Conservation (phyloP, 805 yeast species). For the Ogataea kodamae region DNA sequence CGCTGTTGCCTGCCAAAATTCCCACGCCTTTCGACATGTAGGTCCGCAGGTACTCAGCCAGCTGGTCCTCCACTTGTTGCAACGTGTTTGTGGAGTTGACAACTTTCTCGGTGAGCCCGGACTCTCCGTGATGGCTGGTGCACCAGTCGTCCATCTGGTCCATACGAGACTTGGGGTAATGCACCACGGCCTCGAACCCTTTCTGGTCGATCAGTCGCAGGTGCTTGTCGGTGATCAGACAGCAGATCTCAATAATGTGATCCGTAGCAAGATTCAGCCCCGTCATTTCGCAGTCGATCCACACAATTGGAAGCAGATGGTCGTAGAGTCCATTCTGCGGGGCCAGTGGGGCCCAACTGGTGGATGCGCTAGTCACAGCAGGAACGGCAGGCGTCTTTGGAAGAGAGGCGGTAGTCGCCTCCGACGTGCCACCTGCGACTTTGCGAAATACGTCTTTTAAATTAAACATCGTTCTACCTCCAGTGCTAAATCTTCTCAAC, state of each 20-base stretch:
- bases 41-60: conserved; percentile 56
- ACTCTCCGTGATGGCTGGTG: conserved; percentile 66
- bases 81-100: conserved; percentile 51
- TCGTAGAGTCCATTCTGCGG: conserved; percentile 15
- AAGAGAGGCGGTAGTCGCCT: no score
- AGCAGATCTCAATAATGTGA: conserved; percentile 86
- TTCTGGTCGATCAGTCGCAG: conserved; percentile 62
- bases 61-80: conserved; percentile 59
- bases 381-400: no score
- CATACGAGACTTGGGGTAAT: conserved; percentile 57
- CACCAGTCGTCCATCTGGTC: conserved; percentile 90
- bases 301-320: conserved; percentile 51
- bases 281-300: conserved; percentile 99
- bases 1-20: conserved; percentile 84
- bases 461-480: conserved; percentile 5
- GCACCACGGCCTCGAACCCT: conserved; percentile 82
- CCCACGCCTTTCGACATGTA: conserved; percentile 57
- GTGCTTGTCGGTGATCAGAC: conserved; percentile 82
- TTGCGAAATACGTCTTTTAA: conserved; percentile 5
- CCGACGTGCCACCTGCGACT: no score
- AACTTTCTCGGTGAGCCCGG: conserved; percentile 76
- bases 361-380: neutral
- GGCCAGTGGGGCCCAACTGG: neutral
- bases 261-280: conserved; percentile 83
- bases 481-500: conserved; percentile 2